A percentile compares a stretch with the other conserved stretches of the same genome.
phyloP scores from a whole-genome alignment of 2,329 filamentous ascomycete genomes.

The Ambrosiella cleistominuta region DNA sequence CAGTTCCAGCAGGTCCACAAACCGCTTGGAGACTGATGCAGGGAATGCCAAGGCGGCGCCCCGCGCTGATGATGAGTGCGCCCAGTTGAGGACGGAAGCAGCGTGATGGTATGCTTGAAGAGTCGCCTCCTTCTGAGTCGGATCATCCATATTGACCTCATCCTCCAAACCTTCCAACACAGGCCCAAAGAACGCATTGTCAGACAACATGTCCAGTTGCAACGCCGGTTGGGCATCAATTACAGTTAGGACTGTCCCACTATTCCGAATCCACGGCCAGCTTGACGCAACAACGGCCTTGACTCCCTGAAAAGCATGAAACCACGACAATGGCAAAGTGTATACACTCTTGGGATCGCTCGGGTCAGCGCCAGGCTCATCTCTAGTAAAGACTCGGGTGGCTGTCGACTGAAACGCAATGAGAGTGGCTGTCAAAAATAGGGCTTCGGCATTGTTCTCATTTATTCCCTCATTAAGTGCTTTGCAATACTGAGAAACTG shows the following conservation, averaged over 20 bases:
- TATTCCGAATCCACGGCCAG: constrained; percentile 45
- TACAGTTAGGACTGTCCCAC: constrained; percentile 38
- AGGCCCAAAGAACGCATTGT: constrained; percentile 41
- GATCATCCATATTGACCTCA: constrained; percentile 23
- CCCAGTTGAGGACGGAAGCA: constrained; percentile 50
- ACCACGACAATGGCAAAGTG: constrained; percentile 44
- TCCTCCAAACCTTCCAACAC: constrained; percentile 40
- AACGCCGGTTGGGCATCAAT: constrained; percentile 47
- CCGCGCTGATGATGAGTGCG: constrained; percentile 40
- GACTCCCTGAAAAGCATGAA: constrained; percentile 49
- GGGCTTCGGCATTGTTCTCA: constrained; percentile 40
- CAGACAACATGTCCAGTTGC: constrained; percentile 36
- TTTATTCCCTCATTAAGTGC: constrained; percentile 39
- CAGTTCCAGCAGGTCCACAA: constrained; percentile 40
- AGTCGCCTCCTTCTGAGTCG: constrained; percentile 18
- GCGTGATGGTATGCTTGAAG: constrained; percentile 44
- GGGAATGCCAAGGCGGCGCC: constrained; percentile 45
- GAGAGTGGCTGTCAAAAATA: constrained; percentile 44
- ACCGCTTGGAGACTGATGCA: constrained; percentile 43
- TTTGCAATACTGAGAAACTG: constrained; percentile 41
- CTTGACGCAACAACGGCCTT: constrained; percentile 46
- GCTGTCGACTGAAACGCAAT: constrained; percentile 52
- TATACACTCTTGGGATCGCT: constrained; percentile 30
- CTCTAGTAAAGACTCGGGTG: constrained; percentile 42
- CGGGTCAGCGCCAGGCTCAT: constrained; percentile 25